Conservation (phyloP, 371 early-diverging fungal species). For the Lichtheimia hyalospora region DNA sequence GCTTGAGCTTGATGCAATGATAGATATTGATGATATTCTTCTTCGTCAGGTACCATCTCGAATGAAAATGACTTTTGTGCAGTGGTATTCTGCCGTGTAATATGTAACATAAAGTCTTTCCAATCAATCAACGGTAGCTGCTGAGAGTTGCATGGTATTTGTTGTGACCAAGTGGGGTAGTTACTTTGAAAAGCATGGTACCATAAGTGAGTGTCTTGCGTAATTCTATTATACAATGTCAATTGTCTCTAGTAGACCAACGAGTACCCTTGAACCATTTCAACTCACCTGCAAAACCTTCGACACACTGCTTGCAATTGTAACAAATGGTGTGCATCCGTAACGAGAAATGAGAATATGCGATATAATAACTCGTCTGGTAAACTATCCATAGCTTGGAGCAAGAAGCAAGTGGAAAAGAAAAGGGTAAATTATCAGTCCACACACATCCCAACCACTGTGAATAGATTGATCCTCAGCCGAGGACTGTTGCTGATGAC, state of each 20-base stretch:
- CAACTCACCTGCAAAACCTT: slow-evolving; percentile 27
- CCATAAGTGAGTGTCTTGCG: slow-evolving; percentile 31
- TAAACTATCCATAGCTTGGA: slow-evolving; percentile 24
- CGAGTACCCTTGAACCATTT: not conserved
- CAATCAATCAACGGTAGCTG: slow-evolving; percentile 31
- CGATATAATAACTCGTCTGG: slow-evolving; percentile 36
- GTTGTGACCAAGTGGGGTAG: slow-evolving; percentile 29
- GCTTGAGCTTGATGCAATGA: slow-evolving; percentile 10
- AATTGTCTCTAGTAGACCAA: not conserved
- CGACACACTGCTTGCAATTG: slow-evolving; percentile 20
- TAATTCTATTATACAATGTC: slow-evolving; percentile 3
- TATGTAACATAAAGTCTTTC: slow-evolving; percentile 27
- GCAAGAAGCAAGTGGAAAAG: not conserved
- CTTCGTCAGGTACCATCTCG: slow-evolving; percentile 20
- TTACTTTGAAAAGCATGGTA: slow-evolving; percentile 23
- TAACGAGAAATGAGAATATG: slow-evolving; percentile 22
- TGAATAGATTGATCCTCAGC: too few relatives aligned
- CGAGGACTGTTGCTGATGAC: too few relatives aligned
- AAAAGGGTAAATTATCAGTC: not conserved
- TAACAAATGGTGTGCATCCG: slow-evolving; percentile 23
- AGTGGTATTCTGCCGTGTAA: slow-evolving; percentile 16
- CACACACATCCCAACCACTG: too few relatives aligned
- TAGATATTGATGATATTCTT: slow-evolving; percentile 2
- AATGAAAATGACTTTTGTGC: slow-evolving; percentile 16
- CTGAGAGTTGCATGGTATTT: slow-evolving; percentile 19